phyloP scores from a whole-genome alignment of 73 alveolate species.

The Effrenium voratum region DNA sequence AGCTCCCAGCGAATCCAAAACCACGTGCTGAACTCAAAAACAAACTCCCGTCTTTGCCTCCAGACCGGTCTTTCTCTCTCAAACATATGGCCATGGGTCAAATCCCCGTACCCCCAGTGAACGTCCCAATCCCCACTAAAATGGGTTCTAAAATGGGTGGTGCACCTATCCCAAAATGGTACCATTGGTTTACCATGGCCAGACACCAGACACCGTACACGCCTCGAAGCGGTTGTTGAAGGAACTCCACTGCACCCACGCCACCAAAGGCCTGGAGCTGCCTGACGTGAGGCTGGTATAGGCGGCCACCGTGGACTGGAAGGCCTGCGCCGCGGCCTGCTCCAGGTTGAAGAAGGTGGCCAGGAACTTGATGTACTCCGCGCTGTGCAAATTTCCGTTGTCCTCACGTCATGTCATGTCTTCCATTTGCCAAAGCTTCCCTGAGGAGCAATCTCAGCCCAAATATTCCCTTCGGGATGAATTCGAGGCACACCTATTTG shows the following conservation, averaged over 20 bases:
- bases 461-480: no score
- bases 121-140: not conserved
- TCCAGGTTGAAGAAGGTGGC: slow-evolving; percentile 72
- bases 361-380: slow-evolving; percentile 67
- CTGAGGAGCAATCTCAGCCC: no score
- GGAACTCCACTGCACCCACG: not conserved
- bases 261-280: slow-evolving; percentile 10
- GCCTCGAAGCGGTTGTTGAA: not conserved
- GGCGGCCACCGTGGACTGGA: slow-evolving; percentile 20
- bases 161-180: not conserved
- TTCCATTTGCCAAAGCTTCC: no score
- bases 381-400: not conserved
- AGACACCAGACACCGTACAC: no score
- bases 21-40: no score
- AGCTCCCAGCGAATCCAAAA: no score
- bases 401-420: no score
- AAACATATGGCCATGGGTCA: no score
- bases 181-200: no score
- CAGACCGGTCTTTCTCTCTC: no score
- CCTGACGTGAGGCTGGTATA: not conserved
- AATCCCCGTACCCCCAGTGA: not conserved
- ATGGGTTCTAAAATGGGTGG: not conserved
- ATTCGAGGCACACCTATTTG: no score
- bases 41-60: no score
- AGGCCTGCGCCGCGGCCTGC: not conserved